phyloP scores from a whole-genome alignment of 1,284 basidiomycete species.

The Cutaneotrichosporon sp. region DNA sequence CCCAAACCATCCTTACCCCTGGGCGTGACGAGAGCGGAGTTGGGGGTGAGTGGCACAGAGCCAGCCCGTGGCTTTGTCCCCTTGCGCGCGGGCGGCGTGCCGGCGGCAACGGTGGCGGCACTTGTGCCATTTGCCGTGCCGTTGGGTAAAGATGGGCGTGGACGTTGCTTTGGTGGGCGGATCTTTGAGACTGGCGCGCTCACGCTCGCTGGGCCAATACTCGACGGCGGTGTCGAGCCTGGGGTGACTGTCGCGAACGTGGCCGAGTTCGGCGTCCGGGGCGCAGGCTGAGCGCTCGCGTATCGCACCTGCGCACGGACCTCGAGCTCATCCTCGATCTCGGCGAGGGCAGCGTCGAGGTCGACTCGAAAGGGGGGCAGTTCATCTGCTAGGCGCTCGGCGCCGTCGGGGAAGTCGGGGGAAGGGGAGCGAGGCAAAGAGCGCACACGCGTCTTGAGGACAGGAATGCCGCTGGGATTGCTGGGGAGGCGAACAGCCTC shows the following conservation, averaged over 20 bases:
- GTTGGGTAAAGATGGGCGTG: conserved; percentile 2
- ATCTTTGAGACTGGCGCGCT: neutral
- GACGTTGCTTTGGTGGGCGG: neutral
- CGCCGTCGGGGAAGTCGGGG: conserved; percentile 18
- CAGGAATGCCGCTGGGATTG: conserved; percentile 23
- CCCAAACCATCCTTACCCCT: conserved; percentile 3
- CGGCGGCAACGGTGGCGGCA: neutral
- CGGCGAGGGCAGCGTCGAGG: conserved; percentile 24
- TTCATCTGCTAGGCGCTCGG: conserved; percentile 16
- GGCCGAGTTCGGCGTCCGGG: neutral
- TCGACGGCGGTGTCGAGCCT: neutral
- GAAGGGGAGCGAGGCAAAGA: conserved; percentile 15
- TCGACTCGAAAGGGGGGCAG: conserved; percentile 25
- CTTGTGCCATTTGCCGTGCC: neutral
- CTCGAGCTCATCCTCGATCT: conserved; percentile 28
- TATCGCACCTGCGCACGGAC: conserved; percentile 21
- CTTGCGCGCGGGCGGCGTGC: neutral
- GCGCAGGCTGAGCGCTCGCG: conserved; percentile 14
- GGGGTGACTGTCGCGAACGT: neutral
- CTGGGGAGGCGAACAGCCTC: conserved; percentile 14
- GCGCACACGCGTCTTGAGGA: conserved; percentile 22
- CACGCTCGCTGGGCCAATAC: neutral
- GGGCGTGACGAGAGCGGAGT: neutral
- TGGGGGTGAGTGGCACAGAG: neutral
- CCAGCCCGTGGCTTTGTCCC: neutral